Evolutionary conservation across 768 basidiomycete genomes (phyloP), one percentile per base, ranked within the genome.

Genomic region (Mycena rosella): DNA sequence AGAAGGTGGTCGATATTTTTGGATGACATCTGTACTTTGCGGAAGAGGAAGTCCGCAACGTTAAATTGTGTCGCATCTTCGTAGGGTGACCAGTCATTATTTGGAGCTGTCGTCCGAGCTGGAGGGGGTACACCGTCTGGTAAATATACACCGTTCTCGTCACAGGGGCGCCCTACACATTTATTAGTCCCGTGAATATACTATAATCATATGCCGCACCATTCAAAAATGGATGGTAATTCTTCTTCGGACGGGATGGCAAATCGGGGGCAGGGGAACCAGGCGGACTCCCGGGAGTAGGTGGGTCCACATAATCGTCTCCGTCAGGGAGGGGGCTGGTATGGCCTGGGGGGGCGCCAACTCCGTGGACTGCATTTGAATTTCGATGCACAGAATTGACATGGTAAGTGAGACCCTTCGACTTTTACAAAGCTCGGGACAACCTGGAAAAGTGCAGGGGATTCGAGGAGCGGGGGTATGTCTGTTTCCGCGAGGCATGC

Each of bases 1-100:
- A 78, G 52, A 4, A 80, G 72, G 1, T 68, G 20, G 42, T 78
- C 61, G 9, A 80, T 79, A 22, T 73, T 60, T 5, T 47, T 47
- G 3, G 63, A 63, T 0, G 75, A 75, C 69, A 77, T 75, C 44
- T 76, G 74, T 15, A 57, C 69, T 26, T 53, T 51, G 5, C 62
- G 48, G 34, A 63, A 74, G 7, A 72, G 48, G 30, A 74, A 65
- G 5, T 75, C 72, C 20, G 72, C 71, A 4, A 63, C 2, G 10
- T 60, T 20, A 18, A 75, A 72, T 36, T 65, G 60, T 0, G 64
- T 60, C 11, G 18, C 0, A 13, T 68, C 67, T 5, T 63, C 67
- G 40, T 68, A 68, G 0, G 67, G 60, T 0, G 60, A 40, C 67
- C 67, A 68, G 14, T 68, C 60, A 8, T 53, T 52, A 0, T 17